Evolutionary conservation across 495 filamentous ascomycete species (phyloP), one percentile per base, ranked within the genome.

Genomic region (Penicillium goetzii): DNA sequence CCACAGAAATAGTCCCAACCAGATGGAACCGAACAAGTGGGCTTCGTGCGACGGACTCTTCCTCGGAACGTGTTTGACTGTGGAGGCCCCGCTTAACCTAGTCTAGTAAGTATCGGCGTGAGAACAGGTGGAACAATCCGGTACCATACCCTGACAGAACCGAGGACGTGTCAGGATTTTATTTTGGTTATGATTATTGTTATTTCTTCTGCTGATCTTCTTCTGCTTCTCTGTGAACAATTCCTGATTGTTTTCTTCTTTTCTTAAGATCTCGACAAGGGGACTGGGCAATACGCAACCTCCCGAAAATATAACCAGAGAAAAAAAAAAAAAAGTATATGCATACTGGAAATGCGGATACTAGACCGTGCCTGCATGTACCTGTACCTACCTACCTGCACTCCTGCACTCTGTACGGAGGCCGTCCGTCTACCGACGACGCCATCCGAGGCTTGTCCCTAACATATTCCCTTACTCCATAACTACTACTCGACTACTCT

Each of bases 11-110:
- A 25, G 26, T 59, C 61, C 64, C 58, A 67, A 50, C 25, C 23
- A 60, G 21, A 56, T 58, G 67, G 64, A 64, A 19, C 61, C 64
- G 64, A 67, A 64, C 19, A 25, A 47, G 12, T 21, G 43, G 21
- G 21, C 43, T 47, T 47, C 21, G 41, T 45, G 41, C 41, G 21
- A 47, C 43, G 4, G n/a, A n/a, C n/a, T 32, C 10, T 36, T 4
- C n/a, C 43, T 47, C 43, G 43, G 64, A 56, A 34, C 40, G 60
- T 60, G 54, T 47, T 28, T n/a, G 55, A 26, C 19, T 8, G 49
- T 30, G 50, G 50, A 32, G 50, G 7, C 58, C 63, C 58, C 63
- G 63, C 54, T 58, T 65, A 61, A 21, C 59, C 38, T 38, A 17
- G 38, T 54, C 26, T 21, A 45, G 59, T 47, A 61, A 55, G 50